phyloP scores from a whole-genome alignment of 768 basidiomycete species.

The Clavulina sp. region DNA sequence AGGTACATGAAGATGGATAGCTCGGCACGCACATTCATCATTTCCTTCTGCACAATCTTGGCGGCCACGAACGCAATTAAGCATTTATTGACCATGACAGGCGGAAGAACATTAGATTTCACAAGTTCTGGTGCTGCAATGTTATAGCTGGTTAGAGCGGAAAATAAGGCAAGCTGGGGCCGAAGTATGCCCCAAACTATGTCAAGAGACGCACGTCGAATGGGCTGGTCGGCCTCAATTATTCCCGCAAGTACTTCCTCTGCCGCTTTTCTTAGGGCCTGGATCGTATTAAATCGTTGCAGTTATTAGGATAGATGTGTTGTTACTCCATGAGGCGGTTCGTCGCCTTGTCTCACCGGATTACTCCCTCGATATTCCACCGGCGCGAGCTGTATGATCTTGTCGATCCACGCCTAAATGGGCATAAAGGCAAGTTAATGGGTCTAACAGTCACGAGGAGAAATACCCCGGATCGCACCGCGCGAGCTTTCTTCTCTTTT shows the following conservation, averaged over 20 bases:
- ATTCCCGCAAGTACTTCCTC: constrained; percentile 65
- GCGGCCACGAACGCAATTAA: constrained; percentile 78
- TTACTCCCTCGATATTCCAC: constrained; percentile 84
- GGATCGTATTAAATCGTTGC: not conserved
- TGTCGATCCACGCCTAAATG: constrained; percentile 34
- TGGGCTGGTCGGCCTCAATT: constrained; percentile 44
- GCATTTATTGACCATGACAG: constrained; percentile 85
- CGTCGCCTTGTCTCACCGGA: constrained; percentile 35
- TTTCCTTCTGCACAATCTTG: constrained; percentile 58
- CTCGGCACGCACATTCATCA: constrained; percentile 1
- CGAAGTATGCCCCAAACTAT: not conserved
- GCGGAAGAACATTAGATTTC: constrained; percentile 63
- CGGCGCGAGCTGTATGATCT: constrained; percentile 56
- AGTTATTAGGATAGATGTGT: not conserved
- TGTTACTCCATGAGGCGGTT: not conserved
- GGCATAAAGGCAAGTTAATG: constrained; percentile 17
- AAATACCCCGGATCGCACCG: constrained; percentile 25
- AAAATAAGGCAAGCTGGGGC: too few relatives aligned
- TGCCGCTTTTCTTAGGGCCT: constrained; percentile 62
- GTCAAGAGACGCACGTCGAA: constrained; percentile 36
- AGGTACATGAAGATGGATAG: not conserved
- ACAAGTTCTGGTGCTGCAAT: constrained; percentile 56
- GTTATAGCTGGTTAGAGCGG: not conserved
- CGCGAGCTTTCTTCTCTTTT: constrained; percentile 72
- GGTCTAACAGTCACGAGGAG: not conserved